These are phyloP conservation scores for Glonium stellatum DNA, from an alignment of 495 filamentous ascomycete species.

Conservation along the genomic window DNA sequence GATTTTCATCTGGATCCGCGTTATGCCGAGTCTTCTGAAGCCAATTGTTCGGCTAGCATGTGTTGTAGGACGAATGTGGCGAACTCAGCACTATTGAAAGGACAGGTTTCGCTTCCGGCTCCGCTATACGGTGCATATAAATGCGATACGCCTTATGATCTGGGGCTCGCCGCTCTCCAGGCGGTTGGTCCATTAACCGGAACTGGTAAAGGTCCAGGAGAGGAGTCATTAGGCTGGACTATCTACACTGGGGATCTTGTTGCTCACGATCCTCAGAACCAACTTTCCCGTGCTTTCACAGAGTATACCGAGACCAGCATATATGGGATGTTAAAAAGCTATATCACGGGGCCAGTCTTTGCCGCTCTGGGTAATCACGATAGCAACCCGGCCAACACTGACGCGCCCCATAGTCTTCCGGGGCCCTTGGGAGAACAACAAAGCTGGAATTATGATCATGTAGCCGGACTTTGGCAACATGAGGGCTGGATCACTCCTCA, in stretches of 20 bases:
- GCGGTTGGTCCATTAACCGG: constrained; percentile 52
- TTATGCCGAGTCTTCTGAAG: constrained; percentile 49
- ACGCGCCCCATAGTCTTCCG: constrained; percentile 46
- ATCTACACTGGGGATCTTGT: constrained; percentile 54
- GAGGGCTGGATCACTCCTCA: constrained; percentile 29
- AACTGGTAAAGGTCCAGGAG: constrained; percentile 31
- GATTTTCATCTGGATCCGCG: constrained; percentile 57
- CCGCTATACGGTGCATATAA: constrained; percentile 48
- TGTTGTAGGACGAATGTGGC: constrained; percentile 48
- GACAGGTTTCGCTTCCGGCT: constrained; percentile 42
- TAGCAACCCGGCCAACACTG: constrained; percentile 45
- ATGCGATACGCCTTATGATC: constrained; percentile 55
- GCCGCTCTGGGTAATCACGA: constrained; percentile 52
- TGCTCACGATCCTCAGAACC: constrained; percentile 44
- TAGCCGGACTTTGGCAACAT: constrained; percentile 29
- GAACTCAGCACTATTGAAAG: constrained; percentile 31
- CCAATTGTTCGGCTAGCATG: constrained; percentile 47
- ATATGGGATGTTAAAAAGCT: constrained; percentile 49
- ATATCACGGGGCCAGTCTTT: constrained; percentile 51
- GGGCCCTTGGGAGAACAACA: constrained; percentile 46
- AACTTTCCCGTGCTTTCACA: constrained; percentile 44
- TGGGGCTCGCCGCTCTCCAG: constrained; percentile 51
- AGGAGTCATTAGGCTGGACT: constrained; percentile 42
- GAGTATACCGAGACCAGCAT: constrained; percentile 47
- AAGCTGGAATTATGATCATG: constrained; percentile 35